Base-by-base conservation (phyloP, 495 filamentous ascomycete genomes). In the Aspergillus saccharolyticus region DNA sequence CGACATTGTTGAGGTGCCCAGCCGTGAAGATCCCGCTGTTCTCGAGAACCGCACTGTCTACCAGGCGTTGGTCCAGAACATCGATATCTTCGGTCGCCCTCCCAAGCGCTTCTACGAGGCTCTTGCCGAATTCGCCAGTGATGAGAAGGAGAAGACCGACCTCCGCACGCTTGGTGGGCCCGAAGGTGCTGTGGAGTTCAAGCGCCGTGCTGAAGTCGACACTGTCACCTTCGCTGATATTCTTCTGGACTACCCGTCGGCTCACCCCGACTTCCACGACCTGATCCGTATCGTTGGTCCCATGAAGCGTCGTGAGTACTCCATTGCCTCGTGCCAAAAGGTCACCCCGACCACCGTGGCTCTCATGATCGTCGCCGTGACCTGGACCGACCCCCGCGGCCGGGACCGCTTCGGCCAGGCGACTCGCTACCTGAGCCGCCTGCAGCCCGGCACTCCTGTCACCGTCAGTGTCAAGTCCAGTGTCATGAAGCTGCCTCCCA, bases 361-460 rank as follows among this genome's bases (percentile, higher is more conserved):
- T n/a, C 81, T 98, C 57, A 91, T 97, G 83, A 96, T 98, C 66
- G 94, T 98, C 46, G 93, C 91, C n/a, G 94, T 98, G 63, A 82
- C 84, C 76, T 98, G 95, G 95, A 83, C 88, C 52, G 92, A 96
- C 73, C 82, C 88, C 53, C 81, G 83, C 62, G 91, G 95, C 70
- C 88, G 93, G 61, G 88, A 92, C 53, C 89, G 94, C 63, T 91
- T 91, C 69, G 94, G 94, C 53, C 90, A 93, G 71, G 91, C 95
- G 9, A 96, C 94, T 14, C 84, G 87, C 44, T 97, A 92, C 76
- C 84, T 98, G 51, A 86, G 85, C 71, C 65, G 76, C 43, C 83
- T 98, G 24, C 78, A 78, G 14, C 73, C 86, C 39, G 94, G 95
- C 46, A 77, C 88, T 12, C 76, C 88, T 14, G 80, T 97, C 57